A percentile compares a stretch with the other conserved stretches of the same genome.
Evolutionary conservation across 352 stramenopile genomes (phyloP).

Genomic region (Pythium folliculosum): DNA sequence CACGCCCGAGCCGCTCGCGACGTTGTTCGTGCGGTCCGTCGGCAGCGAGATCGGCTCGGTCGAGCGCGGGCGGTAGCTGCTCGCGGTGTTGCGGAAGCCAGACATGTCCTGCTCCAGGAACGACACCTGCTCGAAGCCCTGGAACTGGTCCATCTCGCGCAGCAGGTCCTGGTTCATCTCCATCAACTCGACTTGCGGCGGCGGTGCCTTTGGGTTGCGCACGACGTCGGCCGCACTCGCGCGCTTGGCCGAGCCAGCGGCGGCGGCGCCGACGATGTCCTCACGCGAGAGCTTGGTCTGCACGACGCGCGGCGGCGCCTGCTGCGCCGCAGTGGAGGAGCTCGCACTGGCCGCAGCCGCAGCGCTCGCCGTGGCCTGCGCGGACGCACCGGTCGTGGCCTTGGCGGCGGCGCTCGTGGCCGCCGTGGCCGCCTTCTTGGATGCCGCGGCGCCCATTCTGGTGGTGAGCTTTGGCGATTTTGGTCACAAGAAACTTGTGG

Average conservation of each 20-base stretch:
- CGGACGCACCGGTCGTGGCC: not conserved
- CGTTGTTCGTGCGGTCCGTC: constrained; percentile 53
- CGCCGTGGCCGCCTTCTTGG: constrained; percentile 17
- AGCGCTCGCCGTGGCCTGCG: not conserved
- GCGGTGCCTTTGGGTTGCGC: constrained; percentile 14
- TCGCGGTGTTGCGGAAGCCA: constrained; percentile 62
- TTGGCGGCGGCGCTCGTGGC: constrained; percentile 17
- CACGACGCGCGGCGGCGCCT: constrained; percentile 18
- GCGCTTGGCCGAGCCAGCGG: constrained; percentile 6
- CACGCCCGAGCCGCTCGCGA: constrained; percentile 38
- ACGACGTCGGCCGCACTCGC: constrained; percentile 6
- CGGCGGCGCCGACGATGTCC: constrained; percentile 14
- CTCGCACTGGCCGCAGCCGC: not conserved
- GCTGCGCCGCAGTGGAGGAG: not conserved
- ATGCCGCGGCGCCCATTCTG: constrained; percentile 30
- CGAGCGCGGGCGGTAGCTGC: constrained; percentile 56
- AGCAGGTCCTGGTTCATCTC: constrained; percentile 64
- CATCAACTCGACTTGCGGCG: constrained; percentile 36
- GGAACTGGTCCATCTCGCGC: constrained; percentile 47
- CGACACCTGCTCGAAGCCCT: constrained; percentile 60
- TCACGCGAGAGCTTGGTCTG: constrained; percentile 19
- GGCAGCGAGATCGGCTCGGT: constrained; percentile 45
- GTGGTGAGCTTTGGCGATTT: constrained; percentile 13
- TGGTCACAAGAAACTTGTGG: not conserved
- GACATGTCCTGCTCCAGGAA: constrained; percentile 45